phyloP scores from a whole-genome alignment of 1,284 basidiomycete genomes.

The Tilletia setariae region DNA sequence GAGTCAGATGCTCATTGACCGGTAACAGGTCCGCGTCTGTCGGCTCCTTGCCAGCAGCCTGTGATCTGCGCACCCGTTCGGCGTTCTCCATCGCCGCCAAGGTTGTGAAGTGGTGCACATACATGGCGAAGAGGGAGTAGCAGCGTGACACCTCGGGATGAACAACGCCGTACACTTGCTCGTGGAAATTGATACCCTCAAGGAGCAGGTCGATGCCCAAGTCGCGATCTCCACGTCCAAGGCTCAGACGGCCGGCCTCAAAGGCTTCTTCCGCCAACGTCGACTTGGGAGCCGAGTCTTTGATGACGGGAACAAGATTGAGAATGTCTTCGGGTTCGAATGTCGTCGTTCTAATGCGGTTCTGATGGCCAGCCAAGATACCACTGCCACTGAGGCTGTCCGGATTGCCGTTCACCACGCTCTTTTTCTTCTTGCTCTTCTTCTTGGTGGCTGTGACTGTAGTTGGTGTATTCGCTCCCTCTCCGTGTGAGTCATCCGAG shows the following conservation, averaged over 20 bases:
- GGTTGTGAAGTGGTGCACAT: slow-evolving; percentile 54
- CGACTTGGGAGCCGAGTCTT: slow-evolving; percentile 59
- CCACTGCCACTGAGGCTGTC: neutral
- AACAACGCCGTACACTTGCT: slow-evolving; percentile 62
- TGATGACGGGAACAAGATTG: slow-evolving; percentile 60
- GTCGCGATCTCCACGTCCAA: slow-evolving; percentile 58
- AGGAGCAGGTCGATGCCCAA: slow-evolving; percentile 61
- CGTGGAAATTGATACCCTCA: slow-evolving; percentile 61
- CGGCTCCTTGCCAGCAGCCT: slow-evolving; percentile 28
- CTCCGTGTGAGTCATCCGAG: slow-evolving; percentile 39
- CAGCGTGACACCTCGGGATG: slow-evolving; percentile 62
- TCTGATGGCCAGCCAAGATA: slow-evolving; percentile 23
- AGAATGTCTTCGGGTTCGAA: slow-evolving; percentile 61
- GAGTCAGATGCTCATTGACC: slow-evolving; percentile 54
- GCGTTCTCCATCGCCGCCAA: slow-evolving; percentile 31
- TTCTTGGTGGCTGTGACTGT: slow-evolving; percentile 20
- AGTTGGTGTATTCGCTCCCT: slow-evolving; percentile 51
- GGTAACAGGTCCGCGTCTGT: slow-evolving; percentile 22
- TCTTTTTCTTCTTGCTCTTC: slow-evolving; percentile 33
- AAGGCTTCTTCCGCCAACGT: slow-evolving; percentile 61
- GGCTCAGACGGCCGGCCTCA: slow-evolving; percentile 59
- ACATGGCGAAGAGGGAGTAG: slow-evolving; percentile 59
- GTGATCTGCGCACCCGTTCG: slow-evolving; percentile 35
- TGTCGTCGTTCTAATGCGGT: slow-evolving; percentile 49
- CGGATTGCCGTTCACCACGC: neutral